phyloP scores from a whole-genome alignment of 495 filamentous ascomycete species.

The Annulohypoxylon moriforme region DNA sequence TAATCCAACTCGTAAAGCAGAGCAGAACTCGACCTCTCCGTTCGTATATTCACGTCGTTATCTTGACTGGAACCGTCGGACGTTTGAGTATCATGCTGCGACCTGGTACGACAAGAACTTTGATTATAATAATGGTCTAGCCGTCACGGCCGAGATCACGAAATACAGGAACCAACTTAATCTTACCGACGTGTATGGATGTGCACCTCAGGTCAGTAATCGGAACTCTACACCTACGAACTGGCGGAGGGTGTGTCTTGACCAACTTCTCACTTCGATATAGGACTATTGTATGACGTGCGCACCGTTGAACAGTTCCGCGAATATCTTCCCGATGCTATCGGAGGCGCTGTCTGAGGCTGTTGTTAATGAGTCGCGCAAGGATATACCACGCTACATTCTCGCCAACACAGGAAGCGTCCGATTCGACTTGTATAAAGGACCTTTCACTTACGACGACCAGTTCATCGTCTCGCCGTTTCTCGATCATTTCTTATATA shows the following conservation, averaged over 20 bases:
- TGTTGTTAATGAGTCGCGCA: slow-evolving; percentile 60
- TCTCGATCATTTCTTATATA: slow-evolving; percentile 74
- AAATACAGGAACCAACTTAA: slow-evolving; percentile 69
- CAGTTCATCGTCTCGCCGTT: slow-evolving; percentile 85
- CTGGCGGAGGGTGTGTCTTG: neutral
- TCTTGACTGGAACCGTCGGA: slow-evolving; percentile 86
- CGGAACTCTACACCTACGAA: neutral
- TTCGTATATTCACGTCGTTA: slow-evolving; percentile 75
- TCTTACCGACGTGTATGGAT: slow-evolving; percentile 74
- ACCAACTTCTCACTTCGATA: neutral
- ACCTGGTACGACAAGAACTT: slow-evolving; percentile 68
- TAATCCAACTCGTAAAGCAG: slow-evolving; percentile 58
- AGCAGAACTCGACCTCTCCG: slow-evolving; percentile 44
- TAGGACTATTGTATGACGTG: slow-evolving; percentile 73
- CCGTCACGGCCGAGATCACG: slow-evolving; percentile 72
- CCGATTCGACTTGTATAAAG: slow-evolving; percentile 86
- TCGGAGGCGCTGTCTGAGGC: slow-evolving; percentile 67
- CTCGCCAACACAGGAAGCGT: slow-evolving; percentile 83
- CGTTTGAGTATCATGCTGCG: slow-evolving; percentile 77
- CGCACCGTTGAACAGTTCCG: slow-evolving; percentile 66
- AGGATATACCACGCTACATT: slow-evolving; percentile 66
- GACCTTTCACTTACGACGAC: slow-evolving; percentile 80
- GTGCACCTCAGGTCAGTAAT: slow-evolving; percentile 66
- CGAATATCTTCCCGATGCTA: slow-evolving; percentile 78
- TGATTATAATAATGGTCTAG: slow-evolving; percentile 72